Conservation (phyloP, 2,329 filamentous ascomycete genomes). For the Trichoderma endophyticum region DNA sequence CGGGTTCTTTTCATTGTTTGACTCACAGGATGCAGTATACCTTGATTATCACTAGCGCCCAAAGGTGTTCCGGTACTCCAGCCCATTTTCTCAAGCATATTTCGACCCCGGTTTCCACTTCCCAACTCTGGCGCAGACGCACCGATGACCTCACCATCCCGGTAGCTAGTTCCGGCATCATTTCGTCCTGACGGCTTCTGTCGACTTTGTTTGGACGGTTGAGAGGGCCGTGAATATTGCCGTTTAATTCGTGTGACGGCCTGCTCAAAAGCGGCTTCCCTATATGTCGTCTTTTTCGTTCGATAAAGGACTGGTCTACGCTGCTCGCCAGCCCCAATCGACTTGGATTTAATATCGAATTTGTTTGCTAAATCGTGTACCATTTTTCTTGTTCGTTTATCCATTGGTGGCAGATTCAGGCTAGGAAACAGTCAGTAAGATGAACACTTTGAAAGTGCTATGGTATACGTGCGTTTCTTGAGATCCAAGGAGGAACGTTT, state of each 20-base stretch:
- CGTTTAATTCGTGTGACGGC: slow-evolving; percentile 46
- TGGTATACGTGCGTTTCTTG: slow-evolving; percentile 55
- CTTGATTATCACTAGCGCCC: slow-evolving; percentile 78
- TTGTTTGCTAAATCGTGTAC: slow-evolving; percentile 75
- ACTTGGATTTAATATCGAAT: slow-evolving; percentile 80
- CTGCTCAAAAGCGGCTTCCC: slow-evolving; percentile 52
- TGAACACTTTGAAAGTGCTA: neutral
- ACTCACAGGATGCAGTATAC: slow-evolving; percentile 79
- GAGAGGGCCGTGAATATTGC: slow-evolving; percentile 47
- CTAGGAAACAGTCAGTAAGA: slow-evolving; percentile 40
- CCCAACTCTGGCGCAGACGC: slow-evolving; percentile 81
- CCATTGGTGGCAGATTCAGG: slow-evolving; percentile 78
- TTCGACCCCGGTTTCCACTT: slow-evolving; percentile 75
- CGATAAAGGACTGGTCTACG: slow-evolving; percentile 77
- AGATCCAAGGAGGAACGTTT: slow-evolving; percentile 62
- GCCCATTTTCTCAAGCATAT: slow-evolving; percentile 95
- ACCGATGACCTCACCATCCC: slow-evolving; percentile 85
- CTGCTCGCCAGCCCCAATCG: slow-evolving; percentile 67
- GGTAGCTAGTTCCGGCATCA: slow-evolving; percentile 48
- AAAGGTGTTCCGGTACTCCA: slow-evolving; percentile 86
- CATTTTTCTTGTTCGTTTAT: slow-evolving; percentile 69
- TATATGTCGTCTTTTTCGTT: slow-evolving; percentile 64
- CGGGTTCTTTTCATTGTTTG: slow-evolving; percentile 86
- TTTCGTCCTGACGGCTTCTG: slow-evolving; percentile 28
- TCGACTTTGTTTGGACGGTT: slow-evolving; percentile 44